Evolutionary conservation across 495 filamentous ascomycete species (phyloP).

Genomic region (Podospora sp.): DNA sequence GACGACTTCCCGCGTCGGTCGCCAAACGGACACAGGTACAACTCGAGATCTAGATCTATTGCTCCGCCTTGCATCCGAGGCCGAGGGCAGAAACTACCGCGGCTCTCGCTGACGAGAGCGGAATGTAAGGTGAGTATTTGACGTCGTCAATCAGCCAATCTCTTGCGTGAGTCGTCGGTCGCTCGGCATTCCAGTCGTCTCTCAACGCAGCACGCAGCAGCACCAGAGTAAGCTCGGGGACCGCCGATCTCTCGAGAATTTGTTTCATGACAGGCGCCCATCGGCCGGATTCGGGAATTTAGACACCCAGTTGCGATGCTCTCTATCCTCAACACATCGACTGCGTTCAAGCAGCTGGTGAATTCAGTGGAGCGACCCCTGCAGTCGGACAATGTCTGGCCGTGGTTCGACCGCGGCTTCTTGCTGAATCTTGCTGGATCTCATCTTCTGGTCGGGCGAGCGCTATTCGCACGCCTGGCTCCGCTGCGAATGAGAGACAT

Average conservation of each 20-base stretch:
- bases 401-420: background rate
- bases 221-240: background rate
- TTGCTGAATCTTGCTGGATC: background rate
- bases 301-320: no score
- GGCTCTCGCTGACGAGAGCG: background rate
- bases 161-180: background rate
- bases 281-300: background rate
- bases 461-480: constrained; percentile 3
- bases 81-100: background rate
- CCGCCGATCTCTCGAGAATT: background rate
- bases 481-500: background rate
- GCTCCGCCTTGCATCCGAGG: background rate
- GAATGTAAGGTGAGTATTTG: background rate
- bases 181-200: background rate
- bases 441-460: background rate
- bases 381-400: background rate
- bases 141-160: background rate
- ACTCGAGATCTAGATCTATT: background rate
- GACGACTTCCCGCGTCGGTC: background rate
- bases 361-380: background rate
- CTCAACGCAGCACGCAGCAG: background rate
- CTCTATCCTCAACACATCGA: background rate
- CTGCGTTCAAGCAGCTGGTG: background rate
- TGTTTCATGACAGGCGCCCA: background rate
- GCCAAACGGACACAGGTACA: background rate